A percentile compares a stretch with the other conserved stretches of the same genome.
Evolutionary conservation across 2,329 filamentous ascomycete genomes (phyloP).

Genomic region (Cordyceps sp.): DNA sequence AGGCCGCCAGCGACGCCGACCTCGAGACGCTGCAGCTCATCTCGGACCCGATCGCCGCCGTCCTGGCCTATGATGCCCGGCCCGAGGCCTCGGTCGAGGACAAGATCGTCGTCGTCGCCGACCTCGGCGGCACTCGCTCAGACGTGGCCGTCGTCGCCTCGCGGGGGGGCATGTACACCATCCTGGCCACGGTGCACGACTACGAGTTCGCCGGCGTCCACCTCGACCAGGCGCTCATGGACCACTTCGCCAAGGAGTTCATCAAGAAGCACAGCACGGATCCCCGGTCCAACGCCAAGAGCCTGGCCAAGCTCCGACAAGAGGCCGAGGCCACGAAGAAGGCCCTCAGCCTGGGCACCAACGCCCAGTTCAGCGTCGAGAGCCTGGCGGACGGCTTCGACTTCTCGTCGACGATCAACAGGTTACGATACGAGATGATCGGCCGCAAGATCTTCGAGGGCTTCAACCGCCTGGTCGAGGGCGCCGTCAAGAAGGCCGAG

Average conservation of each 20-base stretch:
- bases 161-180: slow-evolving; percentile 88
- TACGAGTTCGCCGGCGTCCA: slow-evolving; percentile 80
- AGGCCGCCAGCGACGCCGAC: slow-evolving; percentile 63
- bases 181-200: slow-evolving; percentile 86
- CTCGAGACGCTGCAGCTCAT: slow-evolving; percentile 89
- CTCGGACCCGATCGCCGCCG: slow-evolving; percentile 73
- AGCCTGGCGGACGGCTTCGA: slow-evolving; percentile 78
- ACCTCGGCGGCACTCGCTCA: slow-evolving; percentile 82
- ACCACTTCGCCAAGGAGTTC: slow-evolving; percentile 98
- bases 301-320: slow-evolving; percentile 79
- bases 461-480: slow-evolving; percentile 72
- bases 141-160: slow-evolving; percentile 85
- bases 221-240: slow-evolving; percentile 80
- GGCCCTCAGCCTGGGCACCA: slow-evolving; percentile 72
- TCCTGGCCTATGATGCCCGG: slow-evolving; percentile 81
- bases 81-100: slow-evolving; percentile 57
- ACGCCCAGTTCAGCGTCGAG: slow-evolving; percentile 86
- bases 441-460: slow-evolving; percentile 74
- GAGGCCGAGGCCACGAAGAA: slow-evolving; percentile 89
- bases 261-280: slow-evolving; percentile 90
- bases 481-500: slow-evolving; percentile 78
- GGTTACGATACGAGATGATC: slow-evolving; percentile 81
- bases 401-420: slow-evolving; percentile 83
- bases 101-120: slow-evolving; percentile 82
- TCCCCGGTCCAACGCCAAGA: slow-evolving; percentile 64